Base-by-base conservation (phyloP, 2,329 filamentous ascomycete species). In the Verticillium alfalfae region DNA sequence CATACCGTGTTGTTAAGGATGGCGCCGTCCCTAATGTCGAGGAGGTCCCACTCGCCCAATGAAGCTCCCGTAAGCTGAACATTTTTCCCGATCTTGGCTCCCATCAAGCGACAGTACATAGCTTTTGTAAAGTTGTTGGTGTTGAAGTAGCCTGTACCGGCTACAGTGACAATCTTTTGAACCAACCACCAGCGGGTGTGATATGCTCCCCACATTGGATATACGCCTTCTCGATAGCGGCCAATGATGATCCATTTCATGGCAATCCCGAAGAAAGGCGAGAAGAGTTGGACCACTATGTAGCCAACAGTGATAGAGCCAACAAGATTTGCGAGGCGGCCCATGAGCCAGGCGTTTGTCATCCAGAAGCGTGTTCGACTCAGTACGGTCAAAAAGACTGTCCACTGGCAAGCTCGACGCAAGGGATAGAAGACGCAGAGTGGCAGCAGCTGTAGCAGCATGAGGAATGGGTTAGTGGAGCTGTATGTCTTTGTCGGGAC, bases 101-200 rank as follows among this genome's bases (percentile, higher is more conserved):
- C 83, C 62, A 86, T 75, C 0, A 84, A 68, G 3, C 81, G 78
- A 63, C 77, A 81, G 70, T 84, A 86, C 1, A 79, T 63, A 7
- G 75, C 67, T 6, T 74, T 70, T 0, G 76, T 76, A 41, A 64
- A 72, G 57, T 81, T 76, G 55, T 72, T 75, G 58, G 71, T 64
- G 31, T 67, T 69, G 63, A 83, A 84, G 36, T 79, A 61, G 1
- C 82, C 82, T 61, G 74, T 76, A n/a, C 82, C 83, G 60, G 75
- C 76, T 9, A 84, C 71, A 45, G 76, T 74, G 3, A 82, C 72
- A 22, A 79, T 78, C 71, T 85, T 86, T 67, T 85, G 79, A 1
- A 79, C 78, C 61, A 86, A 66, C 84, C 84, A 86, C 84, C 84
- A 86, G 10, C 81, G 75, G 0, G 81, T 85, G 67, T 86, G 83